Evolutionary conservation across 2,329 filamentous ascomycete species (phyloP).

Genomic region (Gliomastix tumulicola): DNA sequence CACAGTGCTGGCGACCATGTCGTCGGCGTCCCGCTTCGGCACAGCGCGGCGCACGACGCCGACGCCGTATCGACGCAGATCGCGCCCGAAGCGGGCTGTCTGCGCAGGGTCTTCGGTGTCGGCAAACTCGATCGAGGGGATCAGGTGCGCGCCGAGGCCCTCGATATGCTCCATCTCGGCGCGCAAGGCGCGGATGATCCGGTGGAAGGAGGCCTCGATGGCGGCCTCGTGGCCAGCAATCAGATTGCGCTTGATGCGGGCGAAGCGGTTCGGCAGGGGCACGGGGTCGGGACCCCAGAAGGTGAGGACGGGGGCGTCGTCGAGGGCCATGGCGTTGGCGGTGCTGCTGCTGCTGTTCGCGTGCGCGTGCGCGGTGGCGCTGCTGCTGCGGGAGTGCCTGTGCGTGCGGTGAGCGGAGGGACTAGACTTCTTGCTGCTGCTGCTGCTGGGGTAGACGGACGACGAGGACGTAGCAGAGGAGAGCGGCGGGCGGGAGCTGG

Average conservation of each 20-base stretch:
- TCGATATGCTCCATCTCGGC: slow-evolving; percentile 46
- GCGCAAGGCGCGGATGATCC: slow-evolving; percentile 43
- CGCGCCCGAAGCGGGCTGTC: slow-evolving; percentile 46
- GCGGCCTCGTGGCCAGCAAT: slow-evolving; percentile 47
- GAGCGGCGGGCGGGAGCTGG: background rate
- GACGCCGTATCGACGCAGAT: slow-evolving; percentile 55
- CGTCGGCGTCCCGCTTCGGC: slow-evolving; percentile 45
- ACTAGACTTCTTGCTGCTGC: too few relatives aligned
- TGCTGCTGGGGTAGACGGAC: background rate
- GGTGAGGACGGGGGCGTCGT: slow-evolving; percentile 43
- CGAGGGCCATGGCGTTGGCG: slow-evolving; percentile 8
- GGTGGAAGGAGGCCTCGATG: slow-evolving; percentile 47
- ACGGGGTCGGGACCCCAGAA: slow-evolving; percentile 52
- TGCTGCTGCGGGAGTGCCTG: slow-evolving; percentile 2
- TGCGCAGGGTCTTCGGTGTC: slow-evolving; percentile 40
- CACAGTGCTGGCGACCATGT: slow-evolving; percentile 51
- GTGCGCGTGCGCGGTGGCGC: background rate
- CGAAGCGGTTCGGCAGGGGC: slow-evolving; percentile 52
- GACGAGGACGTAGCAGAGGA: background rate
- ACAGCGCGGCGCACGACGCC: slow-evolving; percentile 61
- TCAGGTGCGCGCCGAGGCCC: slow-evolving; percentile 40
- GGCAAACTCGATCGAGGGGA: slow-evolving; percentile 47
- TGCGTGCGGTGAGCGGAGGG: background rate
- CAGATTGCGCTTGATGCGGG: slow-evolving; percentile 46
- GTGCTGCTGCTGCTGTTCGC: background rate